Conservation (phyloP, 495 filamentous ascomycete species). For the Mycothermus thermophilus region DNA sequence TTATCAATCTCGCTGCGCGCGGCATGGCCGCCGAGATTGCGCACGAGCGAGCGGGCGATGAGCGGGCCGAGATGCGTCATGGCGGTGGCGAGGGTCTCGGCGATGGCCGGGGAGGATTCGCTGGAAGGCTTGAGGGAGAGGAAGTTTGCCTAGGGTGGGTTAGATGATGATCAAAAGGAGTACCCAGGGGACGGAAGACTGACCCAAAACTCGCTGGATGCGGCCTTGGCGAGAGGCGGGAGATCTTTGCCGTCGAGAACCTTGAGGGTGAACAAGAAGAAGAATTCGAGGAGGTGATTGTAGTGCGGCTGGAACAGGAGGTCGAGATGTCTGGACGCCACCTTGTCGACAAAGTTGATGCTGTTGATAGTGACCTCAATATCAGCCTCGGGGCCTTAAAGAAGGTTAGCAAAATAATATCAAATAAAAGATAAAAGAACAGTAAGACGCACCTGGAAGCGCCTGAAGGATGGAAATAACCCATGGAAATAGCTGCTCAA, state of each 20-base stretch:
- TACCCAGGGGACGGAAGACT: slow-evolving; percentile 7
- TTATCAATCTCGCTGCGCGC: slow-evolving; percentile 64
- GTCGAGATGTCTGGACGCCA: slow-evolving; percentile 50
- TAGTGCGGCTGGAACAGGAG: slow-evolving; percentile 40
- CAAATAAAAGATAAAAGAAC: neutral
- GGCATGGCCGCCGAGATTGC: slow-evolving; percentile 61
- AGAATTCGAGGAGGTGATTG: slow-evolving; percentile 40
- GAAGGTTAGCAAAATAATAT: slow-evolving; percentile 6
- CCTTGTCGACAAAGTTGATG: slow-evolving; percentile 54
- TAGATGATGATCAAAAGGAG: slow-evolving; percentile 1
- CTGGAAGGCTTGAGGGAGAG: slow-evolving; percentile 28
- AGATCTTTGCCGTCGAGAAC: slow-evolving; percentile 58
- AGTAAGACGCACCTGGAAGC: slow-evolving; percentile 40
- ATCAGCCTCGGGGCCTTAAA: slow-evolving; percentile 45
- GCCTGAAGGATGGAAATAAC: slow-evolving; percentile 49
- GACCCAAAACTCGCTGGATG: slow-evolving; percentile 74
- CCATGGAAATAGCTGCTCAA: slow-evolving; percentile 46
- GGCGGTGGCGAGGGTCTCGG: slow-evolving; percentile 35
- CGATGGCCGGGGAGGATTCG: slow-evolving; percentile 28
- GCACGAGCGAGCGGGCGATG: slow-evolving; percentile 44
- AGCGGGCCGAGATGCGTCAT: slow-evolving; percentile 46
- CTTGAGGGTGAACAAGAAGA: slow-evolving; percentile 67
- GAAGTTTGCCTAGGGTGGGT: slow-evolving; percentile 30
- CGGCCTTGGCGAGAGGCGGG: slow-evolving; percentile 67
- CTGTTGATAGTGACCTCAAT: slow-evolving; percentile 68